Evolutionary conservation across 805 yeast species (phyloP), one percentile per base, ranked within the genome.

Genomic region (Saccharomyces eubayanus): DNA sequence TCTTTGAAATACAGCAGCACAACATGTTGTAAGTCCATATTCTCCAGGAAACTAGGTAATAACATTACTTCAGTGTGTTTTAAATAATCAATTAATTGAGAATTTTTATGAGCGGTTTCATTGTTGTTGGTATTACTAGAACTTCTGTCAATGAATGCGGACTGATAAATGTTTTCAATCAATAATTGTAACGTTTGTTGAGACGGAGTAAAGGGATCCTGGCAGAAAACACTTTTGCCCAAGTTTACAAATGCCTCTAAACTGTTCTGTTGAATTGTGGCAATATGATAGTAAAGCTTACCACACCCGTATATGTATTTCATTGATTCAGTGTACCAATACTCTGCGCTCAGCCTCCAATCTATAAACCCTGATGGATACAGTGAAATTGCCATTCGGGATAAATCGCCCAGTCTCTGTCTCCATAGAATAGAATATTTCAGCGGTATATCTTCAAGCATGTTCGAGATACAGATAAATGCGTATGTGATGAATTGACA

Each of bases 301-400:
- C 95, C 95, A 59, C 83, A 88, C 0, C 92, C 92, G 61, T 82
- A 85, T 58, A 82, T 80, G 10, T 87, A 77, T 58, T 78, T 77
- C 77, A 84, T 77, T 3, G 91, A 81, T 27, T 79, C 72, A 11
- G 80, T 74, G 62, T 87, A 87, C 95, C 95, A 87, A 64, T 80
- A 80, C 66, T 85, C 88, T 1, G 91, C 83, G 50, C 87, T 77
- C 12, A 81, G 67, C 63, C 85, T 84, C 95, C 95, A 87, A 65
- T 87, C 92, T 60, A 85, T 84, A 62, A 78, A 83, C 49, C 84
- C 77, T 2, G 87, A 82, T 5, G 87, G 82, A 60, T 85, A 85
- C 45, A 86, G 70, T 0, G 91, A 89, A 59, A 87, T 85, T 12
- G 91, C 89, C 87, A 87, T 85, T 62, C 92, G 71, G 36, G 89